Percentiles rank a stretch among this genome's conserved stretches.
phyloP scores from a whole-genome alignment of 306 rosid genomes.

The Prunus mongolica region DNA sequence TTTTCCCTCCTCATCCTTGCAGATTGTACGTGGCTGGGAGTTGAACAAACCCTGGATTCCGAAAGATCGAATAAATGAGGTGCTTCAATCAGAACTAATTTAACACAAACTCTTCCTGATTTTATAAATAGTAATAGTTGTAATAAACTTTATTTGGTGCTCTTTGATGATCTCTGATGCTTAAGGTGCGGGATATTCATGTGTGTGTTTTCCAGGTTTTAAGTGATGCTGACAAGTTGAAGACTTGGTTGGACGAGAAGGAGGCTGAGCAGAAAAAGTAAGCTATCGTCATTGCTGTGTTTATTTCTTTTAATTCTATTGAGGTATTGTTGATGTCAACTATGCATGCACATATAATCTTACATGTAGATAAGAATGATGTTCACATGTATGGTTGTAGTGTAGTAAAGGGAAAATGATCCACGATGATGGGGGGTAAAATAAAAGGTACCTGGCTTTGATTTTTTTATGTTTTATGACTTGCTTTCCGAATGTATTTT shows the following conservation, averaged over 20 bases:
- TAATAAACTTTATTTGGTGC: not conserved
- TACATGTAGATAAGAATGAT: not conserved
- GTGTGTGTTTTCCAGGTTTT: slow-evolving; percentile 43
- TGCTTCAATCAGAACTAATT: slow-evolving; percentile 22
- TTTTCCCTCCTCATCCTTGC: slow-evolving; percentile 22
- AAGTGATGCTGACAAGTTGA: slow-evolving; percentile 58
- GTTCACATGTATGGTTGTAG: not conserved
- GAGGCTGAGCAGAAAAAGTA: slow-evolving; percentile 84
- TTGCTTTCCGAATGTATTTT: not conserved
- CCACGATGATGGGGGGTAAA: not conserved
- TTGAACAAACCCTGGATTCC: slow-evolving; percentile 79
- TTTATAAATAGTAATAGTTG: not conserved
- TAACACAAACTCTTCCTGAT: not conserved
- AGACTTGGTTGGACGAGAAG: slow-evolving; percentile 75
- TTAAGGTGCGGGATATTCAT: slow-evolving; percentile 18
- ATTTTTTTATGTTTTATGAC: not conserved
- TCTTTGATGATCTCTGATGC: not conserved
- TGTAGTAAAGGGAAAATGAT: not conserved
- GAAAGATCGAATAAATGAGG: slow-evolving; percentile 69
- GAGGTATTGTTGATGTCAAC: not conserved
- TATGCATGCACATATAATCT: not conserved
- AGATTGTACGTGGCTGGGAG: slow-evolving; percentile 77
- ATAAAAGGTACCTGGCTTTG: not conserved
- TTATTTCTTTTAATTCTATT: slow-evolving; percentile 1
- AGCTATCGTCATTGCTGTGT: slow-evolving; percentile 22